A percentile compares a stretch with the other conserved stretches of the same genome.
Evolutionary conservation across 2,329 filamentous ascomycete species (phyloP).

Genomic region (Alternaria postmessia): DNA sequence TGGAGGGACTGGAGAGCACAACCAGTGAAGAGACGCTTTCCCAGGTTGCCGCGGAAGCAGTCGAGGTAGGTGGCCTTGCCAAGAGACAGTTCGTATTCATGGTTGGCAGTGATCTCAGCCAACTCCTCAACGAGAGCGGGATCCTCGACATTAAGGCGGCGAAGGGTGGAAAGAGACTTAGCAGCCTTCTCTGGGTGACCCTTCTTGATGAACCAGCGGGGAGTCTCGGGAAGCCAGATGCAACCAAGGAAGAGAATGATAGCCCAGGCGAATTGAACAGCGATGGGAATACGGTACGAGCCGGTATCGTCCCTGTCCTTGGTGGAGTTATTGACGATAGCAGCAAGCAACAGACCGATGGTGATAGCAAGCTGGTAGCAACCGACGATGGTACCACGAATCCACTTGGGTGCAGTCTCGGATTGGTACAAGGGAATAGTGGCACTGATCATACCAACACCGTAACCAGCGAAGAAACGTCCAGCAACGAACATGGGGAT

Average conservation of each 20-base stretch:
- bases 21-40: slow-evolving; percentile 74
- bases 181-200: slow-evolving; percentile 70
- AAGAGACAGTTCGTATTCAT: slow-evolving; percentile 76
- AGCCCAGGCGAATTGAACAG: slow-evolving; percentile 77
- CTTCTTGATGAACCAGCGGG: slow-evolving; percentile 73
- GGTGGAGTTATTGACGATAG: slow-evolving; percentile 72
- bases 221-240: slow-evolving; percentile 77
- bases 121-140: slow-evolving; percentile 69
- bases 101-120: slow-evolving; percentile 70
- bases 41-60: slow-evolving; percentile 56
- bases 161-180: slow-evolving; percentile 67
- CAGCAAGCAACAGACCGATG: slow-evolving; percentile 73
- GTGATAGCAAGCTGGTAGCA: slow-evolving; percentile 76
- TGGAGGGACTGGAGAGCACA: slow-evolving; percentile 80
- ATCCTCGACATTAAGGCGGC: slow-evolving; percentile 67
- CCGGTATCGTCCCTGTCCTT: slow-evolving; percentile 63
- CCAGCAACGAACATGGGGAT: slow-evolving; percentile 52
- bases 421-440: slow-evolving; percentile 73
- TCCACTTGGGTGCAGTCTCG: slow-evolving; percentile 77
- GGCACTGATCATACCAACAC: slow-evolving; percentile 52
- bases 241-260: slow-evolving; percentile 69
- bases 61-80: slow-evolving; percentile 55
- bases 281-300: slow-evolving; percentile 79
- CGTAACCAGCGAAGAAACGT: slow-evolving; percentile 54
- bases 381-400: slow-evolving; percentile 74